phyloP scores from a whole-genome alignment of 179 eudicot genomes.

The Beta corolliflora region DNA sequence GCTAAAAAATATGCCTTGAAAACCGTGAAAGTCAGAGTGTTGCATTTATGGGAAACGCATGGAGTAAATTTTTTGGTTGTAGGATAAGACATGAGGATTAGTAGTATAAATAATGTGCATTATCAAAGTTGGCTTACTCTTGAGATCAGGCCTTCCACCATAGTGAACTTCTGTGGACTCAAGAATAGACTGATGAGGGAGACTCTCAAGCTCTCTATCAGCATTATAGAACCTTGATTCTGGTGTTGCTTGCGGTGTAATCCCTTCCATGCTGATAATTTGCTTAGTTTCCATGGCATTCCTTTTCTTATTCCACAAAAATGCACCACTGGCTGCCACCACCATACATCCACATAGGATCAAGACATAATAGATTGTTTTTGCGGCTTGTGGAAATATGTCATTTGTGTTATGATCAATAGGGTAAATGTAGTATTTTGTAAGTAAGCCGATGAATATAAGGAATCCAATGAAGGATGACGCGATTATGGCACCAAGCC shows the following conservation, averaged over 20 bases:
- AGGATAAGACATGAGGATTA: not conserved
- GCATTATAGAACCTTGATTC: conserved; percentile 45
- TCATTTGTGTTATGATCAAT: conserved; percentile 57
- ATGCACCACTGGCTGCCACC: conserved; percentile 40
- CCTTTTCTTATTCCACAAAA: conserved; percentile 69
- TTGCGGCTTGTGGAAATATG: conserved; percentile 39
- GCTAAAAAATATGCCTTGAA: too few species aligned
- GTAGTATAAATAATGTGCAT: not conserved
- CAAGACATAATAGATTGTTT: conserved; percentile 35
- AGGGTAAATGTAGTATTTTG: conserved; percentile 69
- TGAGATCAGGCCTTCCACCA: conserved; percentile 72
- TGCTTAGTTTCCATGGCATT: conserved; percentile 41
- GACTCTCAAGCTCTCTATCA: conserved; percentile 74
- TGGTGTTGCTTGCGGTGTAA: conserved; percentile 51
- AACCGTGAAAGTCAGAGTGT: too few species aligned
- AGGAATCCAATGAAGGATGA: conserved; percentile 60
- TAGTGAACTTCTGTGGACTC: conserved; percentile 52
- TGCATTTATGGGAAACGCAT: not conserved
- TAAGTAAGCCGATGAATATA: conserved; percentile 58
- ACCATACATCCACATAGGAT: conserved; percentile 55
- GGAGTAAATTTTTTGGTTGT: not conserved
- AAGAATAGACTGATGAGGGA: conserved; percentile 51
- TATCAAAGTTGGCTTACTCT: conserved; percentile 45
- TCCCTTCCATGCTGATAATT: conserved; percentile 46
- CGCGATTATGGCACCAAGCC: conserved; percentile 54